Evolutionary conservation across 768 basidiomycete genomes (phyloP), one percentile per base, ranked within the genome.

Genomic region (Lactifluus subvellereus): DNA sequence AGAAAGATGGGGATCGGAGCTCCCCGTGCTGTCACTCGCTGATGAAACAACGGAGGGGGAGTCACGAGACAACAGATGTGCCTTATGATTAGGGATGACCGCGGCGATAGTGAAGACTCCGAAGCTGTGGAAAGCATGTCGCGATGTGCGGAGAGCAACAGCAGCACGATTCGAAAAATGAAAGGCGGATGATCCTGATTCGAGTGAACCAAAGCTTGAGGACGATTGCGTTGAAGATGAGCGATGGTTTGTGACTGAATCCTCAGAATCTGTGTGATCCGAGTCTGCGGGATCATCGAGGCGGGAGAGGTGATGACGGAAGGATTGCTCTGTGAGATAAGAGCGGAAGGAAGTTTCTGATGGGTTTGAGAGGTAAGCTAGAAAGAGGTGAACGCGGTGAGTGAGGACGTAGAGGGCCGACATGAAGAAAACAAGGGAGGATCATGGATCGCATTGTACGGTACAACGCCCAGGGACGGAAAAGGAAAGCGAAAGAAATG

Each of bases 301-400:
- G 59, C 87, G 87, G 64, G 85, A 91, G 64, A 98, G 83, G 74
- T 98, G 94, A 59, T 91, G 90, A 57, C 95, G 91, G 74, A 99
- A 98, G 30, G 94, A 95, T 71, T 91, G 91, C 71, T 97, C 94
- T n/a, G 95, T 98, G 68, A 98, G 86, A 77, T 92, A 95, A 20
- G 93, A 81, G 57, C 95, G 86, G 76, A 99, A 98, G 7, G 94
- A 94, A 52, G 86, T 86, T 75, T 98, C 94, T 60, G 88, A 86
- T 27, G 96, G 96, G 74, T 98, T 98, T 38, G 94, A 92, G 72
- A 95, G 84, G 78, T 94, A 94, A 53, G 95, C 96, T 98, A 77
- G 62, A 56, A 67, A 62, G 52, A 62, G 65, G 47, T 38, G 62
- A 50, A 52, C 57, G 43, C 66, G 63, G 45, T 67, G 22, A 61